phyloP scores from a whole-genome alignment of 2,329 filamentous ascomycete species.

The Colletotrichum liaoningense region DNA sequence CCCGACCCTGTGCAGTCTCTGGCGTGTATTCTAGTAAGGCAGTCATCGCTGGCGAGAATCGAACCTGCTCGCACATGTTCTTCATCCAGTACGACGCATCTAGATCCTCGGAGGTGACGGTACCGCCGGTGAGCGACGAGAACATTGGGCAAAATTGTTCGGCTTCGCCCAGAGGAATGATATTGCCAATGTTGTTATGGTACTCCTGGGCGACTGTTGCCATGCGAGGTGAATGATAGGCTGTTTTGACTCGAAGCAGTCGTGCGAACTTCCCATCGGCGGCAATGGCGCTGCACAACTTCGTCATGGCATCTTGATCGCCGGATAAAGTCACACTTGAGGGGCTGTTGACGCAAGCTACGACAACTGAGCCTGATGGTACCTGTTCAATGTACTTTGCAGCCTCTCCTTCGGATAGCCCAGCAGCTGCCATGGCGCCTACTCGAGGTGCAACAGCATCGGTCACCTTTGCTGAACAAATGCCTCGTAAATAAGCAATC shows the following conservation, averaged over 20 bases:
- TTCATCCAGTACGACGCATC: conserved; percentile 36
- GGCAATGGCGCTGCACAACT: conserved; percentile 38
- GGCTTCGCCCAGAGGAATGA: conserved; percentile 35
- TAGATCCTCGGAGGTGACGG: conserved; percentile 44
- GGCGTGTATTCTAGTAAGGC: background rate
- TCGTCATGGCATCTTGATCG: conserved; percentile 33
- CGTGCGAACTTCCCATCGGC: conserved; percentile 37
- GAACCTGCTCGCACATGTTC: conserved; percentile 22
- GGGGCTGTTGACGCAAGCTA: conserved; percentile 53
- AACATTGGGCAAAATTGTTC: conserved; percentile 41
- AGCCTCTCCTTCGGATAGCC: conserved; percentile 36
- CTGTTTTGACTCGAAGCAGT: conserved; percentile 31
- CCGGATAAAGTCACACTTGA: conserved; percentile 46
- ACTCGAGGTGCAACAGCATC: background rate
- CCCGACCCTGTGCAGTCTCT: background rate
- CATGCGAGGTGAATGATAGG: conserved; percentile 48
- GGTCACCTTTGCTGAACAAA: conserved; percentile 20
- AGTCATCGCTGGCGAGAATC: conserved; percentile 6
- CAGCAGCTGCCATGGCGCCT: conserved; percentile 47
- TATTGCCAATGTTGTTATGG: background rate
- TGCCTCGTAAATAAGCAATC: conserved; percentile 46
- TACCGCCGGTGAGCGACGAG: conserved; percentile 12
- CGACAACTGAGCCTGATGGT: conserved; percentile 37
- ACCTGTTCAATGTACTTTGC: conserved; percentile 10
- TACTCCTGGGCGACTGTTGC: conserved; percentile 50